phyloP scores from a whole-genome alignment of 345 rosid species.

The Brassica juncea region DNA sequence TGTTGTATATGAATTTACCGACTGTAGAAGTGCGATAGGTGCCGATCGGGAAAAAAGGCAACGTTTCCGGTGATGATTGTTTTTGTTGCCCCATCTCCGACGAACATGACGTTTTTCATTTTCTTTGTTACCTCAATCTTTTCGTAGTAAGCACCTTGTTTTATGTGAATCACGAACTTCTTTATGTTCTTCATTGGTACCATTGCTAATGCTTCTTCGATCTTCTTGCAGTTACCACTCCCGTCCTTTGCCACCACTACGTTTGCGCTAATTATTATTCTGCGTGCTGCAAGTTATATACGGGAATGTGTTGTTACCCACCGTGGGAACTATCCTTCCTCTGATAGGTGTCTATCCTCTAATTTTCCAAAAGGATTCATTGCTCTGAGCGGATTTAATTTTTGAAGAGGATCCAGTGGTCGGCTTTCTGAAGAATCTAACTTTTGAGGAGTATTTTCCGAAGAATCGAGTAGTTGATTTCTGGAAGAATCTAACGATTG shows the following conservation, averaged over 20 bases:
- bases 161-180: constrained; percentile 64
- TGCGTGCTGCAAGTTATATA: constrained; percentile 36
- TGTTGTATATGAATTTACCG: constrained; percentile 40
- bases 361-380: background rate
- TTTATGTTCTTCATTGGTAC: constrained; percentile 45
- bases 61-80: constrained; percentile 62
- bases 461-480: background rate
- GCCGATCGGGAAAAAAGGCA: constrained; percentile 47
- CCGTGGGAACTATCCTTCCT: constrained; percentile 10
- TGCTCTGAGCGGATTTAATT: background rate
- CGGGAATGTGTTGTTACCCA: constrained; percentile 24
- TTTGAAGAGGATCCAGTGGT: constrained; percentile 25
- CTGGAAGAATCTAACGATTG: background rate
- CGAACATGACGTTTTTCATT: constrained; percentile 52
- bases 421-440: background rate
- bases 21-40: constrained; percentile 66
- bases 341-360: constrained; percentile 5
- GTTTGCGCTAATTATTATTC: constrained; percentile 40
- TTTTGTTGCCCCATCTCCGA: constrained; percentile 78
- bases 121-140: constrained; percentile 40
- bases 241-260: constrained; percentile 68
- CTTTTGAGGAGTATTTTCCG: background rate
- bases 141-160: constrained; percentile 69
- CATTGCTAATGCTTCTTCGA: constrained; percentile 53
- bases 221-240: constrained; percentile 59